Evolutionary conservation across 768 basidiomycete species (phyloP).

Genomic region (Gloeostereum incarnatum): DNA sequence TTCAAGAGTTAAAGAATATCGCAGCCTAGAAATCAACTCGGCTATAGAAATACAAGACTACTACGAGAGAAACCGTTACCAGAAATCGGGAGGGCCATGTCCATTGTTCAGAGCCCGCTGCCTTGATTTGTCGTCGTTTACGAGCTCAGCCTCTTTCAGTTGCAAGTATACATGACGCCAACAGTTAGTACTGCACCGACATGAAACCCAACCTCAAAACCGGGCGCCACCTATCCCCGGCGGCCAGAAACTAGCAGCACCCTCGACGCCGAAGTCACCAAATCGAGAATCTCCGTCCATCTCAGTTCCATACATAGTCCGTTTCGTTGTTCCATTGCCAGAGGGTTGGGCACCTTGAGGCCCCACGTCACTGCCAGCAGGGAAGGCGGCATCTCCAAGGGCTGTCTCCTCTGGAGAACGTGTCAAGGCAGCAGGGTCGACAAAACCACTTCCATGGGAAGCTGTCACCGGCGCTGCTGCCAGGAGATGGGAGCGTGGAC

Average conservation of each 20-base stretch:
- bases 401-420: constrained; percentile 10
- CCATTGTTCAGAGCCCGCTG: no score
- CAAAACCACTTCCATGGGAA: constrained; percentile 19
- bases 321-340: constrained; percentile 38
- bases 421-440: constrained; percentile 32
- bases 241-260: constrained; percentile 34
- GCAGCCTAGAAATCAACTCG: no score
- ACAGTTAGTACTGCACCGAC: no score
- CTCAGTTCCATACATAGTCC: constrained; percentile 82
- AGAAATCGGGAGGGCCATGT: no score
- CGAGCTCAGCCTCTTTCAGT: no score
- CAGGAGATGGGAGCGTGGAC: constrained; percentile 29
- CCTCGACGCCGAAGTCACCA: constrained; percentile 76
- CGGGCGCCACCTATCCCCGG: no score
- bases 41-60: no score
- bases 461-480: constrained; percentile 14
- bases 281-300: constrained; percentile 76
- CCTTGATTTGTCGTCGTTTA: no score
- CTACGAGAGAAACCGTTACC: no score
- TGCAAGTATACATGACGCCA: no score
- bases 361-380: constrained; percentile 20
- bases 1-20: no score
- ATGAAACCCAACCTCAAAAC: no score
- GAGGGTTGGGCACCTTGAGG: constrained; percentile 10
- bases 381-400: constrained; percentile 28